A percentile compares a stretch with the other conserved stretches of the same genome.
phyloP scores from a whole-genome alignment of 2,329 filamentous ascomycete genomes.

The Diaporthe vaccinii region DNA sequence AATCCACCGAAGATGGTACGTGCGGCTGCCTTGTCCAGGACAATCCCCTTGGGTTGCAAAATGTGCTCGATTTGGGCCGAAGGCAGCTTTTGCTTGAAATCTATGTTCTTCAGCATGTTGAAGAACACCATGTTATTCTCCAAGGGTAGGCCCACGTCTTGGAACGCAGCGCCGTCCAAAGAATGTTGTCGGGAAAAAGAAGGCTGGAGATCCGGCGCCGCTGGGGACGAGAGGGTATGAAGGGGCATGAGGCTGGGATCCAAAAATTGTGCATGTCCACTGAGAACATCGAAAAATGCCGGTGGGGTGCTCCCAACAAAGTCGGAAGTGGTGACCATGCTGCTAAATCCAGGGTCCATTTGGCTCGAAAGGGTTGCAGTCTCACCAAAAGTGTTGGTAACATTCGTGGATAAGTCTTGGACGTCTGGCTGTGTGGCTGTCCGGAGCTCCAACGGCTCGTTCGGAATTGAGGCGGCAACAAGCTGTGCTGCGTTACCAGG shows the following conservation, averaged over 20 bases:
- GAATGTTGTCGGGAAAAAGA: no score
- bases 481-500: neutral
- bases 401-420: neutral
- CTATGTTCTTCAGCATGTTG: neutral
- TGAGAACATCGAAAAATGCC: no score
- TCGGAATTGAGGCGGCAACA: fast-evolving
- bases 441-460: no score
- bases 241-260: no score
- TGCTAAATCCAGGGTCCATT: no score
- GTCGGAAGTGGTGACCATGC: neutral
- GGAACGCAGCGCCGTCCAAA: no score
- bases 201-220: no score
- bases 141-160: neutral
- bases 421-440: no score
- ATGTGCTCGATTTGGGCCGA: neutral
- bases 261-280: no score
- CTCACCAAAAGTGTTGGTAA: neutral
- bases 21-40: neutral
- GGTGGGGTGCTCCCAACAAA: no score
- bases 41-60: neutral
- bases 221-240: no score
- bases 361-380: no score
- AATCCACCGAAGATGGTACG: neutral
- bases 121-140: neutral
- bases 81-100: neutral